A percentile compares a stretch with the other conserved stretches of the same genome.
phyloP scores from a whole-genome alignment of 208 protist species.

The Leishmania tarentolae region DNA sequence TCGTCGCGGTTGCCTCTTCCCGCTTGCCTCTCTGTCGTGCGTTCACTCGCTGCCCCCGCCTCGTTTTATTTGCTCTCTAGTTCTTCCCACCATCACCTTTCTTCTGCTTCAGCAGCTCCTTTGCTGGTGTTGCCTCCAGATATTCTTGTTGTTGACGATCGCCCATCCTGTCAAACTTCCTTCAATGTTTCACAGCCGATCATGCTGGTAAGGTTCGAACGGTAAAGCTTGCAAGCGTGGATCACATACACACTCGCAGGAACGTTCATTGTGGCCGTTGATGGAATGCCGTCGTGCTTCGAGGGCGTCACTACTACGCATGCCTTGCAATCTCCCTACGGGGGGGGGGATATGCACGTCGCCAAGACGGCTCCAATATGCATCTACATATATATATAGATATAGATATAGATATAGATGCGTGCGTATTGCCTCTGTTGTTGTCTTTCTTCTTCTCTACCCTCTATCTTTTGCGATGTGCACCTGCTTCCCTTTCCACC shows the following conservation, averaged over 20 bases:
- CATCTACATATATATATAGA: constrained; percentile 15
- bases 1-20: too few species aligned
- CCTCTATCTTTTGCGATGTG: not conserved
- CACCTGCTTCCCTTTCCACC: not conserved
- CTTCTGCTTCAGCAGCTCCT: not conserved
- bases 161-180: not conserved
- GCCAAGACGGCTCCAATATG: not conserved
- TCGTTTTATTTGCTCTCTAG: not conserved
- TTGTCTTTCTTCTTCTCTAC: not conserved
- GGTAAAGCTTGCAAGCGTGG: not conserved
- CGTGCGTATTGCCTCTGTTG: not conserved
- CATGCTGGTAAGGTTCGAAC: not conserved
- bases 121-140: not conserved
- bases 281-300: not conserved
- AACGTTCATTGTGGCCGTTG: too few species aligned
- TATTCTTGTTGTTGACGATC: not conserved
- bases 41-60: not conserved
- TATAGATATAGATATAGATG: constrained; percentile 22
- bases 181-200: not conserved
- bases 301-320: not conserved
- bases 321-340: not conserved
- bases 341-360: not conserved
- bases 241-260: not conserved
- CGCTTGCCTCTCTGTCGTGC: not conserved
- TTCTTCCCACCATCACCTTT: not conserved